Base-by-base conservation (phyloP, 176 grass and related monocot species). In the Coix lacrymajobi region DNA sequence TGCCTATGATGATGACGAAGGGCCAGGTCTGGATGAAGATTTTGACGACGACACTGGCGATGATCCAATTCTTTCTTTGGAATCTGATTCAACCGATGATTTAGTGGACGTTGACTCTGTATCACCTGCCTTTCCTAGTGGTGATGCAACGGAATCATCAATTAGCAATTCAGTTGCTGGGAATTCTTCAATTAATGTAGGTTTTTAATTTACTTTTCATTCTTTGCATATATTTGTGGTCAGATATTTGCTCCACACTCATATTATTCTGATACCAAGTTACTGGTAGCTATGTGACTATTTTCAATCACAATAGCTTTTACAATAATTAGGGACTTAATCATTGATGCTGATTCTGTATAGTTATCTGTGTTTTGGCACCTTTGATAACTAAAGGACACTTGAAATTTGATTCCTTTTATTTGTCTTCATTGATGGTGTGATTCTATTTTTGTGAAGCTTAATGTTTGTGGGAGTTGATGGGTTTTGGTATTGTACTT, bases 41-140 rank as follows among this genome's bases (percentile, higher is more conserved):
- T 85, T 31, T 48, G 78, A 89, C 31, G 66, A 87, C 33, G 84
- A 89, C 33, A 72, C 66, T 66, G 67, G 69, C 30, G 81, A 81
- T 15, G 77, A 78, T 15, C 30, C 22, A 5, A 77, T 67, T 38
- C 79, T 86, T 87, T 83, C 81, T 63, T 12, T 78, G 4, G 73
- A 85, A 69, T 88, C 71, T 5, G 68, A 87, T 78, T 91, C 85
- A 38, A 38, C 74, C 74, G 52, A 85, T 83, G 86, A 83, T 82
- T 83, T 81, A 65, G 74, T 70, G 61, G 87, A 71, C 65, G 49
- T 78, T 57, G 79, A 85, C 49, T 81, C 46, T 40, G 56, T 61
- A 71, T 75, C 61, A 36, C 30, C 83, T 52, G 33, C 67, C 48
- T 71, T 54, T 25, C 19, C 34, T 81, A 36, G 3, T 58, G 17